Evolutionary conservation across 1,284 basidiomycete species (phyloP).

Genomic region (Ganoderma lucidum): DNA sequence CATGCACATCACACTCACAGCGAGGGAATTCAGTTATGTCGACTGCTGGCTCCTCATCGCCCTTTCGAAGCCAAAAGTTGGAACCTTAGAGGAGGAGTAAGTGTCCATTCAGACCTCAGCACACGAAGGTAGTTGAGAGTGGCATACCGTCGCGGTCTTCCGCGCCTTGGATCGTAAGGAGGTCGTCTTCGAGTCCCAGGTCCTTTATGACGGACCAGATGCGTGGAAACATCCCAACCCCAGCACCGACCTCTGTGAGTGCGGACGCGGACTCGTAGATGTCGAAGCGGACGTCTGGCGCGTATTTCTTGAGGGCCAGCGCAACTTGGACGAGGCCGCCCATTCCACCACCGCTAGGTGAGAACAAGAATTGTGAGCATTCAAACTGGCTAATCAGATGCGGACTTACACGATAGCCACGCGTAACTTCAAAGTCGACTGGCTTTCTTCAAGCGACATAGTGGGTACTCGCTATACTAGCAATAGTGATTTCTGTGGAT

Average conservation of each 20-base stretch:
- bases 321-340: conserved; percentile 46
- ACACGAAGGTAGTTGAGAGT: background rate
- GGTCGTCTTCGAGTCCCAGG: conserved; percentile 37
- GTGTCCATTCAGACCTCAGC: background rate
- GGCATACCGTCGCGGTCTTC: background rate
- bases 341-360: conserved; percentile 47
- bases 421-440: background rate
- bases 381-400: background rate
- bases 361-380: no score
- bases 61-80: background rate
- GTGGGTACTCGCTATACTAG: background rate
- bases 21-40: background rate
- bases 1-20: background rate
- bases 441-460: background rate
- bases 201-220: conserved; percentile 32
- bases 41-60: background rate
- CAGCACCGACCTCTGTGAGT: conserved; percentile 52
- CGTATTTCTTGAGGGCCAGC: conserved; percentile 43
- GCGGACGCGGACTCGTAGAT: conserved; percentile 49
- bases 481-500: no score
- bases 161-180: conserved; percentile 16
- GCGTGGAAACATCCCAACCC: conserved; percentile 42
- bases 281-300: conserved; percentile 47
- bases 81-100: background rate
- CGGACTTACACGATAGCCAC: conserved; percentile 9